A percentile compares a stretch with the other conserved stretches of the same genome.
Conservation (phyloP, 108 stramenopile species). For the Skeletonema menzelii region DNA sequence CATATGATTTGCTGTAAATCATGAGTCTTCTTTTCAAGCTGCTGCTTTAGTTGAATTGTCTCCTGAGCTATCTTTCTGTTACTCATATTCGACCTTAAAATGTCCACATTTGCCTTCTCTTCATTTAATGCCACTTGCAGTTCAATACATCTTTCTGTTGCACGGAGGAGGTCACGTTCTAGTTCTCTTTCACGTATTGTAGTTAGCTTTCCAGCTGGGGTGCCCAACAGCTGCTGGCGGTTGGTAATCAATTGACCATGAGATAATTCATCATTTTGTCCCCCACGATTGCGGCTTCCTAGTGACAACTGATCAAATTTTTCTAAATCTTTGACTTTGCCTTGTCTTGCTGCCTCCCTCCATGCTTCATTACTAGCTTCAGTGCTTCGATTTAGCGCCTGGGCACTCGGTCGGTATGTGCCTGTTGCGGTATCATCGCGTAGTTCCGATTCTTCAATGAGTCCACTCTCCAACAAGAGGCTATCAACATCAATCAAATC, state of each 20-base stretch:
- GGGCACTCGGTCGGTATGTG: conserved; percentile 53
- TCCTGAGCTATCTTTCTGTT: conserved; percentile 76
- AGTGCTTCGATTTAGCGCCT: conserved; percentile 44
- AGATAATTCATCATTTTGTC: conserved; percentile 14
- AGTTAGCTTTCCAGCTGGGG: conserved; percentile 67
- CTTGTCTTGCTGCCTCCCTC: conserved; percentile 45
- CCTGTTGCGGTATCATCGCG: conserved; percentile 58
- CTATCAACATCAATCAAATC: conserved; percentile 82
- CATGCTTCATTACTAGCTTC: conserved; percentile 45
- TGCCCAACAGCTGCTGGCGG: conserved; percentile 67
- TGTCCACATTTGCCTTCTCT: conserved; percentile 79
- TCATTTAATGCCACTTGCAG: conserved; percentile 77
- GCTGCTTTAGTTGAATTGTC: conserved; percentile 57
- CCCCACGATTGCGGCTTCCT: conserved; percentile 4
- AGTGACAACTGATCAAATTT: conserved; percentile 32
- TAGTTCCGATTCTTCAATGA: conserved; percentile 80
- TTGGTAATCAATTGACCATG: conserved; percentile 50
- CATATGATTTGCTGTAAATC: conserved; percentile 79
- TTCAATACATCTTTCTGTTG: conserved; percentile 73
- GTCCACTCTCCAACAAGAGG: conserved; percentile 77
- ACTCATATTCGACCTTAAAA: conserved; percentile 52
- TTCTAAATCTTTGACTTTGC: conserved; percentile 40
- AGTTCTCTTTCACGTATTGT: conserved; percentile 72
- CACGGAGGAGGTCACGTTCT: conserved; percentile 62
- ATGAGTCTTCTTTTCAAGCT: conserved; percentile 75